A percentile compares a stretch with the other conserved stretches of the same genome.
Conservation (phyloP, 805 yeast species). For the Candida germanica region DNA sequence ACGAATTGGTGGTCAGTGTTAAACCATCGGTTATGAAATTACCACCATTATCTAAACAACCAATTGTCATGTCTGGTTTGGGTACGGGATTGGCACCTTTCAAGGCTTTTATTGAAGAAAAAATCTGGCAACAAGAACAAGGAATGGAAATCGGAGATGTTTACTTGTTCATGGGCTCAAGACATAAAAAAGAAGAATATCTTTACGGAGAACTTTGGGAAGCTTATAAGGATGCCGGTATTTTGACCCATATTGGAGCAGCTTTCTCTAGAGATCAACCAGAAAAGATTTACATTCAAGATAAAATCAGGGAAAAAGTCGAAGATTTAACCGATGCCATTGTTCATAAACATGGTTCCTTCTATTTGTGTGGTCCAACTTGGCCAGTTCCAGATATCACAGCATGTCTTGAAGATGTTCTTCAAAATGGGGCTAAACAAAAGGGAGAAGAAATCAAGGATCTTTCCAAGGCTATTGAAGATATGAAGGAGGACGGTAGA, state of each 20-base stretch:
- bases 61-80: constrained; percentile 93
- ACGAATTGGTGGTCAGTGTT: constrained; percentile 87
- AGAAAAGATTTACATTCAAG: constrained; percentile 91
- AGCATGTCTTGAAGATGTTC: constrained; percentile 80
- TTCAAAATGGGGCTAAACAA: constrained; percentile 64
- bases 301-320: constrained; percentile 77
- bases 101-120: constrained; percentile 95
- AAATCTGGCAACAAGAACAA: constrained; percentile 86
- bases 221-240: constrained; percentile 88
- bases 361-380: constrained; percentile 97
- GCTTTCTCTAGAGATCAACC: constrained; percentile 98
- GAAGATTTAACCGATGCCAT: constrained; percentile 75
- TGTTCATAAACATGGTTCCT: constrained; percentile 75
- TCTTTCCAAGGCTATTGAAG: constrained; percentile 79
- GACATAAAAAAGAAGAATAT: constrained; percentile 94
- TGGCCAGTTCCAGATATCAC: constrained; percentile 99
- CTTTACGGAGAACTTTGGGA: constrained; percentile 97
- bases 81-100: constrained; percentile 98
- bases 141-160: constrained; percentile 88
- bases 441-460: constrained; percentile 64
- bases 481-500: constrained; percentile 87
- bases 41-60: constrained; percentile 83
- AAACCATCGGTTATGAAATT: constrained; percentile 97
- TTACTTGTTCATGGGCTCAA: constrained; percentile 84
- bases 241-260: constrained; percentile 92